These are phyloP conservation scores for Parachaetomium inaequale DNA, from an alignment of 495 filamentous ascomycete species.

Conservation along the genomic window DNA sequence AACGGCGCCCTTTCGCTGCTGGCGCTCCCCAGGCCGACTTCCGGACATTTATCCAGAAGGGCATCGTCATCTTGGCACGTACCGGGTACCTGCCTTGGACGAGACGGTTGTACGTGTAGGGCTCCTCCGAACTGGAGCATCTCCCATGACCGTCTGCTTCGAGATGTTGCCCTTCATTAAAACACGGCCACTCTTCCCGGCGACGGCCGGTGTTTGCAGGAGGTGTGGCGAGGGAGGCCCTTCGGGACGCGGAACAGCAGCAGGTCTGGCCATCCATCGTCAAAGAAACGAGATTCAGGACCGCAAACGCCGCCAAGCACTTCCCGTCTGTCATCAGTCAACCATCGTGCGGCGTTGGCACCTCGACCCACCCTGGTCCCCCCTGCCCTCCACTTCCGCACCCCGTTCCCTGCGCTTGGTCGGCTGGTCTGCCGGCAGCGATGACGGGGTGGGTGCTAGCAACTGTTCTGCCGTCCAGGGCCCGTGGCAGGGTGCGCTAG, in stretches of 20 bases:
- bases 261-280: neutral
- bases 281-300: conserved; percentile 25
- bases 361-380: conserved; percentile 14
- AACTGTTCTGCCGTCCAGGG: conserved; percentile 10
- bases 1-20: neutral
- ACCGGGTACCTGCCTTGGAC: conserved; percentile 24
- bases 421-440: conserved; percentile 6
- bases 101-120: conserved; percentile 1
- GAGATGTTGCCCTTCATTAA: neutral
- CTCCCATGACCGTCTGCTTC: neutral
- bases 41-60: conserved; percentile 36
- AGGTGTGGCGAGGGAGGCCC: neutral
- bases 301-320: conserved; percentile 27
- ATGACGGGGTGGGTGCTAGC: conserved; percentile 9
- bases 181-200: neutral
- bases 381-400: conserved; percentile 4
- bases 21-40: conserved; percentile 10
- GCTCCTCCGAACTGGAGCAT: neutral
- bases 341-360: conserved; percentile 19
- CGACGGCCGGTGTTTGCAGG: neutral
- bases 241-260: conserved; percentile 18
- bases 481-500: conserved; percentile 7
- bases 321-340: conserved; percentile 20
- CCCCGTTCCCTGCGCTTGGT: conserved; percentile 7
- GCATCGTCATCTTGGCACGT: conserved; percentile 26